Base-by-base conservation (phyloP, 1,284 basidiomycete species). In the Phlebopus sp. region DNA sequence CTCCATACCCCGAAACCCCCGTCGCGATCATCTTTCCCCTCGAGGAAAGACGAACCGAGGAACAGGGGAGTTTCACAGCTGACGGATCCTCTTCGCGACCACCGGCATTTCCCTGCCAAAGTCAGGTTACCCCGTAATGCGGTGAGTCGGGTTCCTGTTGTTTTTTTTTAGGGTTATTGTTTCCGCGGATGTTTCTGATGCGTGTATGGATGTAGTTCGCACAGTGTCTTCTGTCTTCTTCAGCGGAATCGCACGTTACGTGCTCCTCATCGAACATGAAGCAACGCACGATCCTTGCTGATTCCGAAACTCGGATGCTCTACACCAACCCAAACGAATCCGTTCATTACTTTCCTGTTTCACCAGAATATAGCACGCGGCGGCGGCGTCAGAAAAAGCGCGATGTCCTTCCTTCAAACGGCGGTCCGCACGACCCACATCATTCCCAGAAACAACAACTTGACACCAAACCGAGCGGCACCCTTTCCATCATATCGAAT, bases 401-500 rank as follows among this genome's bases (percentile, higher is more conserved):
- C 9, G 44, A 48, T 0, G 10, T 39, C 19, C 43, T 45, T n/a
- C 50, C 57, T 5, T 37, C 42, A 8, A 55, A 53, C 5, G 29
- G 46, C 2, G 17, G 32, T 5, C 37, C 19, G 34, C 40, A 13
- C 2, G 21, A 23, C 6, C 21, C 21, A 23, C 19, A 36, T 2
- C 42, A 27, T 6, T 47, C 47, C 17, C 18, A 46, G 34, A 44
- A 32, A 19, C 32, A 37, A 8, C 32, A 30, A 8, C 40, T 55
- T 25, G 29, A 50, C n/a, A 29, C 53, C 4, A 51, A 51, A 27
- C 48, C 60, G 8, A 62, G 36, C n/a, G 40, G 51, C 11, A 46
- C 60, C 36, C 59, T 68, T 46, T 62, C 61, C 17, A 44, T 51
- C 17, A 38, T 63, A 2, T 53, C 65, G 32, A 60, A 60, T 7